phyloP scores from a whole-genome alignment of 2,329 filamentous ascomycete genomes.

The Colletotrichum tofieldiae region DNA sequence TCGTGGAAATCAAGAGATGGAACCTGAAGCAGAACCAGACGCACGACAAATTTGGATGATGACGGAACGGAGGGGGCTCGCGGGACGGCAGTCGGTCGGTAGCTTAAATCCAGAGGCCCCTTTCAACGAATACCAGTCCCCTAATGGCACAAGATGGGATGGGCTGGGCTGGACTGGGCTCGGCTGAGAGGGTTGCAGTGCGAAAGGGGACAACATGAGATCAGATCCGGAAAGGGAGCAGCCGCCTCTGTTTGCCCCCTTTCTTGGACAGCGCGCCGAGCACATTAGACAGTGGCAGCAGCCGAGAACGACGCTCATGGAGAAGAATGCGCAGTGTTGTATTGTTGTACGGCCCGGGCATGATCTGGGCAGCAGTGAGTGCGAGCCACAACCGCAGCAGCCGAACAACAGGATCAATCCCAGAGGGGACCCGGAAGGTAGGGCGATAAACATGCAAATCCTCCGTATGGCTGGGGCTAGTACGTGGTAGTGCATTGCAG shows the following conservation, averaged over 20 bases:
- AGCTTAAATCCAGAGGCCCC: conserved; percentile 2
- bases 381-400: background rate
- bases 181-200: background rate
- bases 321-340: too few relatives aligned
- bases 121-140: background rate
- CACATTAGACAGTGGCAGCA: background rate
- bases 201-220: background rate
- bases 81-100: conserved; percentile 31
- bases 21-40: background rate
- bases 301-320: background rate
- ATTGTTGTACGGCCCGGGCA: too few relatives aligned
- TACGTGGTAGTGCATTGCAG: background rate
- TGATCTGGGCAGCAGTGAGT: background rate
- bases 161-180: background rate
- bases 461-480: background rate
- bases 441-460: background rate
- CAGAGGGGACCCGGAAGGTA: background rate
- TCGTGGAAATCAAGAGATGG: background rate
- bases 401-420: background rate
- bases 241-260: background rate
- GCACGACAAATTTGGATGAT: background rate
- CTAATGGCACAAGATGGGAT: background rate
- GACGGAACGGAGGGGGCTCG: conserved; percentile 7
- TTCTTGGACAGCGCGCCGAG: background rate
- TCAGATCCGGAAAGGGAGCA: background rate